A percentile compares a stretch with the other conserved stretches of the same genome.
Conservation (phyloP, 495 filamentous ascomycete genomes). For the Haplographium delicatum region DNA sequence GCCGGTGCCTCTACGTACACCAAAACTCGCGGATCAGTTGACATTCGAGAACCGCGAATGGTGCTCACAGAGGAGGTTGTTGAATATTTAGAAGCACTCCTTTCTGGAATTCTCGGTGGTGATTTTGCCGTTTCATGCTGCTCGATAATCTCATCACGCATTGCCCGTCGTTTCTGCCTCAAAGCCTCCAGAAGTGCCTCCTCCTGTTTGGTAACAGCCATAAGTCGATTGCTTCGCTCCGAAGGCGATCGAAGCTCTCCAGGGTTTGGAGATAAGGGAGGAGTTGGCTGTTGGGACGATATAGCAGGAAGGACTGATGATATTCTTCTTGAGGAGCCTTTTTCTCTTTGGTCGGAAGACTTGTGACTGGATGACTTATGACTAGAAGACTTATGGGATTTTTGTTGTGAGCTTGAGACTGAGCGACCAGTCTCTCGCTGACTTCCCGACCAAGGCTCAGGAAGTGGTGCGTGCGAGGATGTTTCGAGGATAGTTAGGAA, state of each 20-base stretch:
- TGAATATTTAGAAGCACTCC: constrained; percentile 7
- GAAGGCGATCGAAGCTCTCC: constrained; percentile 31
- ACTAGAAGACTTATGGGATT: neutral
- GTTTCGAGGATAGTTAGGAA: constrained; percentile 19
- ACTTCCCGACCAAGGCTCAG: too few species aligned
- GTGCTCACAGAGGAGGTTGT: constrained; percentile 11
- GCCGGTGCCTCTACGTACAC: constrained; percentile 23
- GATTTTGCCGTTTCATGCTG: constrained; percentile 35
- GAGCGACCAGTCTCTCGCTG: constrained; percentile 11
- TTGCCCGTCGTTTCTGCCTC: constrained; percentile 68
- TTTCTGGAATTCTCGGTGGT: constrained; percentile 13
- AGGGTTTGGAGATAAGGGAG: constrained; percentile 41
- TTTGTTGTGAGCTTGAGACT: neutral
- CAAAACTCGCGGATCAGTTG: constrained; percentile 11
- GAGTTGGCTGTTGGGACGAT: constrained; percentile 37
- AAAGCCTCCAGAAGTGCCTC: constrained; percentile 77
- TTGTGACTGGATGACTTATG: constrained; percentile 2
- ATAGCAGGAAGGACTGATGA: constrained; percentile 9
- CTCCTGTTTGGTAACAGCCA: constrained; percentile 84
- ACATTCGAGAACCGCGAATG: neutral
- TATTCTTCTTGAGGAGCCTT: constrained; percentile 1
- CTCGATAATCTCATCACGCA: constrained; percentile 66
- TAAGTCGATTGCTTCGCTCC: constrained; percentile 53
- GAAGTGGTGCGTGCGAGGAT: neutral
- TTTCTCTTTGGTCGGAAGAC: neutral